Conservation (phyloP, 768 basidiomycete genomes). For the Russula ochroleuca region DNA sequence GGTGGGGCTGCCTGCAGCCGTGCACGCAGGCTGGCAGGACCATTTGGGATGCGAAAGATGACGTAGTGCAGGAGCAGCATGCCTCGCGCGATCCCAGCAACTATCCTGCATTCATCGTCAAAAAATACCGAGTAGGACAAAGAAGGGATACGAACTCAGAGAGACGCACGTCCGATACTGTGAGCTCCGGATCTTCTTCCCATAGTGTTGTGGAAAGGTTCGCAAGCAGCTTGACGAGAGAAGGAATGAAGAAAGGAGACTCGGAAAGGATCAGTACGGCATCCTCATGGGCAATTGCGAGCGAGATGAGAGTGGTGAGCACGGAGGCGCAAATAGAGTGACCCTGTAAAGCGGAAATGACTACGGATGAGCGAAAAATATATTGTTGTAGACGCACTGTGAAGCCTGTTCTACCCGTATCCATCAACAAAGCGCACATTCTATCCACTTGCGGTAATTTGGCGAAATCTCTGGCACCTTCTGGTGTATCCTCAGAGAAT, state of each 20-base stretch:
- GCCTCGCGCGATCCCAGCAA: conserved; percentile 49
- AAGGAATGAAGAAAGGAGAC: conserved; percentile 58
- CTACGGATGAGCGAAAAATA: background rate
- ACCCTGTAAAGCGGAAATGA: conserved; percentile 30
- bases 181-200: conserved; percentile 54
- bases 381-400: conserved; percentile 27
- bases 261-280: conserved; percentile 39
- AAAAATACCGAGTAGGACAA: conserved; percentile 15
- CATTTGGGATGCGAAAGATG: conserved; percentile 43
- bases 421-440: conserved; percentile 32
- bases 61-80: conserved; percentile 61
- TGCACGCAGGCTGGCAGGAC: conserved; percentile 44
- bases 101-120: conserved; percentile 38
- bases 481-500: conserved; percentile 21
- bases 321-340: conserved; percentile 38
- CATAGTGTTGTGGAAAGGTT: conserved; percentile 55
- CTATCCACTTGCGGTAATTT: conserved; percentile 34
- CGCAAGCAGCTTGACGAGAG: conserved; percentile 54
- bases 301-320: conserved; percentile 40
- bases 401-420: conserved; percentile 26
- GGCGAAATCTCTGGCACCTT: conserved; percentile 22
- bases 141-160: conserved; percentile 36
- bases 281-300: conserved; percentile 40
- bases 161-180: conserved; percentile 36
- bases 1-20: conserved; percentile 53